Base-by-base conservation (phyloP, 2,329 filamentous ascomycete genomes). In the Colletotrichum lentis region DNA sequence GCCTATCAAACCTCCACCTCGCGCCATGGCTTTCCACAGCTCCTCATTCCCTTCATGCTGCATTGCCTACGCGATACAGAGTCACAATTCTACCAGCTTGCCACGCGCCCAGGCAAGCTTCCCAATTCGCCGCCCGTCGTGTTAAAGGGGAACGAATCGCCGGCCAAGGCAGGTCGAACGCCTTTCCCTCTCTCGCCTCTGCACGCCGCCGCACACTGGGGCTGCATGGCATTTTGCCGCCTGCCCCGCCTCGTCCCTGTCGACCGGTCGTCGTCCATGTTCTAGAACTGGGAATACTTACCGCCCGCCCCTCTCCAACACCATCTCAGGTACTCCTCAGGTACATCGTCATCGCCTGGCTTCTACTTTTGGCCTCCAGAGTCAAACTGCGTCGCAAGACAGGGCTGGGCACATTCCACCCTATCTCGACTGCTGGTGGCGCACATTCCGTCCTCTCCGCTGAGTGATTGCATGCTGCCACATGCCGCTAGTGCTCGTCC, bases 261-360 rank as follows among this genome's bases (percentile, higher is more conserved):
- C 54, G n/a, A 53, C 61, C 47, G 43, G 65, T 50, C 37, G 39
- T 62, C 37, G 39, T 62, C 43, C 35, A 50, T 43, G 61, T 66
- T 69, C 62, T 66, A 56, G 62, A 66, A 66, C 46, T 61, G 56
- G 66, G 50, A 56, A 55, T 41, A 37, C n/a, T n/a, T n/a, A n/a
- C 31, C 31, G 54, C 43, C 35, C 60, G 16, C 24, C 31, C 27
- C 27, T 7, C 8, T 35, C 31, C 1, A 7, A 35, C 49, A 43
- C 24, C 62, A 50, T 47, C 31, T 60, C 46, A 27, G 35, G 31
- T 60, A 49, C 46, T 20, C 24, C 14, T 20, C n/a, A 50, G 31
- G 64, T 46, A 41, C 49, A 50, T 47, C 53, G 47, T 61, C 64
- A 46, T 67, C 47, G 24, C 61, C 64, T 24, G 16, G 41, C 6